Conservation (phyloP, 352 stramenopile species). For the Pythium apleroticum region DNA sequence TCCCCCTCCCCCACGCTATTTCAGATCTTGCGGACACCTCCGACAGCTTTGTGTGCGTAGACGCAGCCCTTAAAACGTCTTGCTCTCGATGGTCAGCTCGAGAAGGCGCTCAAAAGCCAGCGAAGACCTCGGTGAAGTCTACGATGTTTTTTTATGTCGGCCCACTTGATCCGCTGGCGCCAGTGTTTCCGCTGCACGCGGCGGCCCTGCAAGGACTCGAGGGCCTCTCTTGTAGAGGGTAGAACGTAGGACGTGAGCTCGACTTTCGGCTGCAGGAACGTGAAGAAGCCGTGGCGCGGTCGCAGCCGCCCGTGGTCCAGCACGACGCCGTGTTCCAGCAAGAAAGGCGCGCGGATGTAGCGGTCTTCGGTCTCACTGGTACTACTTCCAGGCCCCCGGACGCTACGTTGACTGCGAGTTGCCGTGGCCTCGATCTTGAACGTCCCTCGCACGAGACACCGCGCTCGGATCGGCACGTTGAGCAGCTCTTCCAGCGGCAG, state of each 20-base stretch:
- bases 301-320: constrained; percentile 45
- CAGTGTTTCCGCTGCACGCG: neutral
- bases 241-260: constrained; percentile 24
- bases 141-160: neutral
- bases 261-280: constrained; percentile 28
- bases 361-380: constrained; percentile 23
- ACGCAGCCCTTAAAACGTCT: no score
- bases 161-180: neutral
- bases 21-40: no score
- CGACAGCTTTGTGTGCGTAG: no score
- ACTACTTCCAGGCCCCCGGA: constrained; percentile 20
- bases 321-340: constrained; percentile 44
- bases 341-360: constrained; percentile 40
- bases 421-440: constrained; percentile 24
- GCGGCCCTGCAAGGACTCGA: constrained; percentile 6
- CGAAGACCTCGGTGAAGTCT: no score
- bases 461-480: constrained; percentile 45
- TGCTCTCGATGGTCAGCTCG: no score
- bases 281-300: constrained; percentile 37
- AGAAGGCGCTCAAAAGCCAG: neutral
- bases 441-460: constrained; percentile 36
- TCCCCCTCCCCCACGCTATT: no score
- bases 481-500: constrained; percentile 51
- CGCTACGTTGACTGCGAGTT: neutral
- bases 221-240: constrained; percentile 1